Evolutionary conservation across 768 basidiomycete genomes (phyloP), one percentile per base, ranked within the genome.

Genomic region (Leccinum broughii): DNA sequence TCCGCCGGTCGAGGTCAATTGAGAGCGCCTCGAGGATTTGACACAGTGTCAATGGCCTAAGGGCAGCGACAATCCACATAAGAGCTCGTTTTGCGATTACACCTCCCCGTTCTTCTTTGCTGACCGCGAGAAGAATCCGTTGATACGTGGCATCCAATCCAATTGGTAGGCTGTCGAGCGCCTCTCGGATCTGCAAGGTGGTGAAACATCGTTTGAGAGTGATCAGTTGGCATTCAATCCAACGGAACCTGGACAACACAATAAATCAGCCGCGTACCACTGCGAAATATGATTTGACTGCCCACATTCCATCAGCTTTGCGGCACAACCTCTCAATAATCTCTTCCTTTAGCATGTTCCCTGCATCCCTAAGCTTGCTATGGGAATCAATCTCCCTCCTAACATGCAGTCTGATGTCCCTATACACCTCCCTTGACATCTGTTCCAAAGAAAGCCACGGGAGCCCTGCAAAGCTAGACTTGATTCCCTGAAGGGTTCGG

Each of bases 271-370:
- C 11, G 11, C 4, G 2, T 14, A 13, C 13, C 26, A 28, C 28
- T 24, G 10, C 0, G 20, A 11, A 7, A 7, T 13, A 48, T 14
- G 6, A 48, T 22, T 24, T 17, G 22, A 28, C 4, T n/a, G 4
- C 26, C 46, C 39, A 64, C 62, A 66, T 66, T 30, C 64, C 63
- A 39, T 59, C 56, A 6, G 64, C 63, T 30, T 51, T 35, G 4
- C 26, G 0, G 6, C 57, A 53, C 3, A 66, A 30, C 2, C 4
- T 17, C 1, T 2, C 11, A 1, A 4, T 11, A 2, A 66, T 66
- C 26, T 64, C 64, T 0, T 56, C 11, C 22, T 64, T 64, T 28
- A 61, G n/a, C 24, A 6, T 32, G 0, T 11, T 13, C 0, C 50
- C 28, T 1, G 55, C 20, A 11, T 48, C 44, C 28, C 57, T 58